A percentile compares a stretch with the other conserved stretches of the same genome.
Evolutionary conservation across 495 filamentous ascomycete genomes (phyloP).

Genomic region (Penicillium cinerascens): DNA sequence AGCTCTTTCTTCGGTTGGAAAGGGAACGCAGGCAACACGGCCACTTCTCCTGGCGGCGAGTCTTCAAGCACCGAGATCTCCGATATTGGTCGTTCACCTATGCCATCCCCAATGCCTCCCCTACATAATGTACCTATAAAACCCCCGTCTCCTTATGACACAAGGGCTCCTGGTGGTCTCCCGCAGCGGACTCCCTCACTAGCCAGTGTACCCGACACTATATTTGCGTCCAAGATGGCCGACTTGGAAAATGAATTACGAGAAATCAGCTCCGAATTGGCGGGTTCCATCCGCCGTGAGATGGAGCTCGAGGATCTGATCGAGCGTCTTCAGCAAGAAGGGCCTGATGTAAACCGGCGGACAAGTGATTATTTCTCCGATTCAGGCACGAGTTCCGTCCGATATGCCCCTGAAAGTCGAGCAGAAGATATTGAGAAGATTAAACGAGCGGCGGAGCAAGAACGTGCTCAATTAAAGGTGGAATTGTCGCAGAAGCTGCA

Average conservation of each 20-base stretch:
- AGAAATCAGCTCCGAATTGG: conserved; percentile 88
- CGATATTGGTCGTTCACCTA: conserved; percentile 56
- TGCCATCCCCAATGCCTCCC: conserved; percentile 55
- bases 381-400: conserved; percentile 81
- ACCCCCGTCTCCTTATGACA: conserved; percentile 40
- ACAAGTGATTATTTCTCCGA: conserved; percentile 99
- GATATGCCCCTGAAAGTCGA: conserved; percentile 59
- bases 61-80: conserved; percentile 63
- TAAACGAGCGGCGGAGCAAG: conserved; percentile 82
- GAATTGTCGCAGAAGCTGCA: conserved; percentile 79
- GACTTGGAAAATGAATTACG: conserved; percentile 93
- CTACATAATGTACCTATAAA: conserved; percentile 41
- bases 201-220: conserved; percentile 39
- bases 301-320: conserved; percentile 96
- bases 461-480: conserved; percentile 81
- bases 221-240: conserved; percentile 50
- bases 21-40: conserved; percentile 21
- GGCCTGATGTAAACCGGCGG: conserved; percentile 57
- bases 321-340: conserved; percentile 77
- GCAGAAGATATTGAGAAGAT: conserved; percentile 81
- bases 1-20: conserved; percentile 72
- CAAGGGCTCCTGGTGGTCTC: conserved; percentile 38
- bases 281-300: conserved; percentile 86
- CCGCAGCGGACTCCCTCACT: conserved; percentile 33
- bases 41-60: conserved; percentile 54